A percentile compares a stretch with the other conserved stretches of the same genome.
phyloP scores from a whole-genome alignment of 805 yeast genomes.

The Kodamaea jinghongensis region DNA sequence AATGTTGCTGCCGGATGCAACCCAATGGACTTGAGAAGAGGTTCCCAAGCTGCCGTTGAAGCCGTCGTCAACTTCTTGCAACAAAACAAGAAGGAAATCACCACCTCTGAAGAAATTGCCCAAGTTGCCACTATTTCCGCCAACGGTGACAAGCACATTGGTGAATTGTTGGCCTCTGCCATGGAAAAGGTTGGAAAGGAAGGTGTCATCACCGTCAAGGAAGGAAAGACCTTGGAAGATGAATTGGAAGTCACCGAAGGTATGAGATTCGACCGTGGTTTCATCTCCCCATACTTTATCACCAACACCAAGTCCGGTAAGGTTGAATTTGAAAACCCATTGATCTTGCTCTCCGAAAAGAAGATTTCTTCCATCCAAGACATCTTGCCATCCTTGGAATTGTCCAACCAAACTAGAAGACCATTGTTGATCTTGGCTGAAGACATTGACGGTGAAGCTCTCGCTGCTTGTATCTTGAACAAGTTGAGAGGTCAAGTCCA shows the following conservation, averaged over 20 bases:
- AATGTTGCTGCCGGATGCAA: slow-evolving; percentile 98
- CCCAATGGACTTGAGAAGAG: slow-evolving; percentile 97
- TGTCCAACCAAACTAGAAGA: slow-evolving; percentile 89
- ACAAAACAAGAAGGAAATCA: slow-evolving; percentile 84
- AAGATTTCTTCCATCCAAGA: slow-evolving; percentile 88
- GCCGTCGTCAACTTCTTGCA: slow-evolving; percentile 85
- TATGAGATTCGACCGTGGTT: slow-evolving; percentile 97
- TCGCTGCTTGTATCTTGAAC: slow-evolving; percentile 96
- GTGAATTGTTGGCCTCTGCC: slow-evolving; percentile 86
- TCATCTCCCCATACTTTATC: slow-evolving; percentile 93
- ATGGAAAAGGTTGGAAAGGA: slow-evolving; percentile 99
- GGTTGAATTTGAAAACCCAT: slow-evolving; percentile 93
- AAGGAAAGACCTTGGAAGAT: slow-evolving; percentile 95
- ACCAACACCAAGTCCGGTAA: slow-evolving; percentile 90
- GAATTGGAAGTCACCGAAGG: slow-evolving; percentile 96
- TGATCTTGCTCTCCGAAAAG: slow-evolving; percentile 85
- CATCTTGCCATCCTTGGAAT: slow-evolving; percentile 86
- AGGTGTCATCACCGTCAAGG: slow-evolving; percentile 97
- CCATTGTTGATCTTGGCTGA: slow-evolving; percentile 93
- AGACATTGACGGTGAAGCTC: slow-evolving; percentile 96
- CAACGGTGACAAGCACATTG: slow-evolving; percentile 92
- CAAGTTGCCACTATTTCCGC: slow-evolving; percentile 98
- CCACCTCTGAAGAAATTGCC: slow-evolving; percentile 91
- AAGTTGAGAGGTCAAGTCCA: slow-evolving; percentile 98
- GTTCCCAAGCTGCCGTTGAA: slow-evolving; percentile 95